These are phyloP conservation scores for Linum tenue DNA, from an alignment of 345 rosid species.

Conservation along the genomic window DNA sequence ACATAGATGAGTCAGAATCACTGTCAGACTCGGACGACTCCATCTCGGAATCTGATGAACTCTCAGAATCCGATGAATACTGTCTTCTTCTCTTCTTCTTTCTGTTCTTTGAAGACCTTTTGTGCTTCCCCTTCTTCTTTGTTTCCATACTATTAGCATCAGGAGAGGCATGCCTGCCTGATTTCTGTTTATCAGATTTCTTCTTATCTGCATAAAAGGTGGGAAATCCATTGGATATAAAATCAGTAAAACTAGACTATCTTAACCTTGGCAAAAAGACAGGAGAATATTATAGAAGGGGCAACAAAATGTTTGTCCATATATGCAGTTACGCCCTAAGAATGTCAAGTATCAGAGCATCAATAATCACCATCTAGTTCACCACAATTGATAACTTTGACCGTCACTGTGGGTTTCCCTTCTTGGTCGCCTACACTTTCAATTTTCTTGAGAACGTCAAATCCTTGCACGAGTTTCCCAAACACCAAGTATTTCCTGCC, in stretches of 20 bases:
- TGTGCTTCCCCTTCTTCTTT: slow-evolving; percentile 48
- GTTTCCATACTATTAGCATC: slow-evolving; percentile 34
- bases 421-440: slow-evolving; percentile 79
- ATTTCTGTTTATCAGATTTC: slow-evolving; percentile 40
- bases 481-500: slow-evolving; percentile 72
- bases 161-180: slow-evolving; percentile 36
- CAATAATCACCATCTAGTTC: slow-evolving; percentile 36
- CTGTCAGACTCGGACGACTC: slow-evolving; percentile 76
- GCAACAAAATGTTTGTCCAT: slow-evolving; percentile 4
- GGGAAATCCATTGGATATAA: background rate
- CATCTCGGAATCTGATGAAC: slow-evolving; percentile 64
- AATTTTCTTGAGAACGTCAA: slow-evolving; percentile 66
- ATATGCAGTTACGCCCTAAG: background rate
- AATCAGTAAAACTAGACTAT: background rate
- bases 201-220: slow-evolving; percentile 34
- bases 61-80: slow-evolving; percentile 71
- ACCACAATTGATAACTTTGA: slow-evolving; percentile 83
- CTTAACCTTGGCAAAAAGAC: background rate
- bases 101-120: slow-evolving; percentile 62
- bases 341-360: background rate
- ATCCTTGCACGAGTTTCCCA: slow-evolving; percentile 86
- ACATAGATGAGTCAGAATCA: slow-evolving; percentile 55
- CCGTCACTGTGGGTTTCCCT: slow-evolving; percentile 73
- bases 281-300: no score
- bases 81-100: slow-evolving; percentile 69